These are phyloP conservation scores for Coemansia sp. DNA, from an alignment of 192 early-diverging fungal genomes.

Conservation along the genomic window DNA sequence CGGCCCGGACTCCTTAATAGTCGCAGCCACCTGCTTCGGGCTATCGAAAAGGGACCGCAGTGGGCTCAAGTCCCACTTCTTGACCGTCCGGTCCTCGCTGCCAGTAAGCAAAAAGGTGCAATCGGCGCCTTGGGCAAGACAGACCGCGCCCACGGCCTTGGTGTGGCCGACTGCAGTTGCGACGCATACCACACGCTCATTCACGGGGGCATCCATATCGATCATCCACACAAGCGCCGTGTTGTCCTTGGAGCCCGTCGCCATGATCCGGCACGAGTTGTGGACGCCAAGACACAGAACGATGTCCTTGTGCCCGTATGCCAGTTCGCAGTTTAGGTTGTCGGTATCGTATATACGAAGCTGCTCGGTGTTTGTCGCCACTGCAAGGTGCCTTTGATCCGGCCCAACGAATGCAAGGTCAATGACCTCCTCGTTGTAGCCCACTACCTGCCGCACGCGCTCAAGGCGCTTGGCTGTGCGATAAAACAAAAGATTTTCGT, in stretches of 20 bases:
- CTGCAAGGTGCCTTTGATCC: conserved; percentile 71
- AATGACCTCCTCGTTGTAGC: conserved; percentile 95
- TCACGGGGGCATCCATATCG: conserved; percentile 57
- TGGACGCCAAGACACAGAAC: conserved; percentile 77
- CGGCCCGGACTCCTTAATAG: conserved; percentile 18
- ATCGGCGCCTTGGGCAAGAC: conserved; percentile 63
- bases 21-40: conserved; percentile 9
- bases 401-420: conserved; percentile 78
- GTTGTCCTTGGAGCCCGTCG: conserved; percentile 91
- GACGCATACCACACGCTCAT: conserved; percentile 60
- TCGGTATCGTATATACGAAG: conserved; percentile 81
- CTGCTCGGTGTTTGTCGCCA: conserved; percentile 92
- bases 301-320: conserved; percentile 87
- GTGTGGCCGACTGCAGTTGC: conserved; percentile 86
- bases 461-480: conserved; percentile 53
- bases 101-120: conserved; percentile 74
- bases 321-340: conserved; percentile 75
- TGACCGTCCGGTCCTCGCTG: conserved; percentile 92
- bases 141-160: conserved; percentile 87
- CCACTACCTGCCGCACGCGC: conserved; percentile 79
- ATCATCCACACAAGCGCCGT: conserved; percentile 79
- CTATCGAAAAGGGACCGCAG: conserved; percentile 30
- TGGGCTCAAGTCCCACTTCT: conserved; percentile 81
- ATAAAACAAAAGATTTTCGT: conserved; percentile 89
- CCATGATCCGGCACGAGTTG: conserved; percentile 64